Base-by-base conservation (phyloP, 1,139 yeast species). In the Geotrichum macrosporum region DNA sequence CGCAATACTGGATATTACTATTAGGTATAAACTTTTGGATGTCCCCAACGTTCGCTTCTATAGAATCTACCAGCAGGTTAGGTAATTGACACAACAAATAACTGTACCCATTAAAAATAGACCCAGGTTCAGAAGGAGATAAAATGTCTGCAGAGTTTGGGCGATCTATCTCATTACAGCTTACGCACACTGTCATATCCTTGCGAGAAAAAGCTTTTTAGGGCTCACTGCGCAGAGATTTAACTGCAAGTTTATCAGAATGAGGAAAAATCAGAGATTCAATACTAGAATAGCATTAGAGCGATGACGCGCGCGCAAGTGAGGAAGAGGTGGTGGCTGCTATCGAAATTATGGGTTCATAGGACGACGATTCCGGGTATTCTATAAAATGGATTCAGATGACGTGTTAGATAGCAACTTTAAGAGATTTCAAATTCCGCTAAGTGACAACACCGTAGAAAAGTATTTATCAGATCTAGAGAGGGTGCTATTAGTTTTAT, bases 131-230 rank as follows among this genome's bases (percentile, higher is more conserved):
- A n/a, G n/a, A n/a, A n/a, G n/a, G n/a, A n/a, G n/a, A n/a, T n/a
- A n/a, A n/a, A n/a, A 49, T 58, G 26, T 57, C 58, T 4, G 64
- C 64, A 3, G 61, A 56, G 42, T 58, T 59, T 10, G 65, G 65
- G 4, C 65, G 56, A 41, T 52, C 52, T 41, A 60, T 60, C 36
- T 55, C 61, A 40, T 44, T 55, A 38, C 41, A 21, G n/a, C 13
- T 19, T 9, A 43, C 30, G 48, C 48, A 44, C 13, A 47, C 47
- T 19, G 46, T 37, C 34, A 44, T 35, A 16, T 39, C 50, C 16
- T 32, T 35, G 13, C 36, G 35, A 6, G 42, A 12, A 9, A 35
- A 19, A 5, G 33, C 29, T 32, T 43, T 30, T 16, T 37, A 24
- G 36, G 8, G 13, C 5, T 22, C 33, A 22, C 16, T 13, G 12